Evolutionary conservation across 495 filamentous ascomycete species (phyloP).

Genomic region (Daldinia bambusicola): DNA sequence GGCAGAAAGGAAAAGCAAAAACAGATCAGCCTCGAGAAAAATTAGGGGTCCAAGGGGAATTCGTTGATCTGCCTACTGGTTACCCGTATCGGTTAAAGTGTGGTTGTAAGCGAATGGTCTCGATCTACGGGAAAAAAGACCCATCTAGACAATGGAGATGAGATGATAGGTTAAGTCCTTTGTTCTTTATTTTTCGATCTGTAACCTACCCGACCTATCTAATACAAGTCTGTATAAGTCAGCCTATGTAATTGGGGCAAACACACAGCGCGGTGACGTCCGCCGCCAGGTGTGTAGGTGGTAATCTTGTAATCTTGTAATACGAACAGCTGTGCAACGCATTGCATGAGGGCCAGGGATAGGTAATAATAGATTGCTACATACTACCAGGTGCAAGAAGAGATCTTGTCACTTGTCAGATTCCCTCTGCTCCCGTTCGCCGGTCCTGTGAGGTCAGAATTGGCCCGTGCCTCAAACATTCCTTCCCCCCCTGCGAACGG

Average conservation of each 20-base stretch:
- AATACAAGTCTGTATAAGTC: background rate
- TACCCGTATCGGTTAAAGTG: slow-evolving; percentile 13
- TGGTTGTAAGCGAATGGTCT: background rate
- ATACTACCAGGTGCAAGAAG: background rate
- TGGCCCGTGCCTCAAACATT: slow-evolving; percentile 25
- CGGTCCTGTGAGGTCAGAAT: slow-evolving; percentile 35
- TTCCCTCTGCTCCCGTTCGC: background rate
- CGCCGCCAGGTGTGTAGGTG: background rate
- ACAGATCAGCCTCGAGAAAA: slow-evolving; percentile 27
- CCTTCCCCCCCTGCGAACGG: background rate
- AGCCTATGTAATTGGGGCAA: slow-evolving; percentile 6
- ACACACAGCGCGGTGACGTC: slow-evolving; percentile 20
- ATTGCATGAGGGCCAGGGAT: too few relatives aligned
- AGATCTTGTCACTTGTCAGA: slow-evolving; percentile 1
- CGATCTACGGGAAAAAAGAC: slow-evolving; percentile 18
- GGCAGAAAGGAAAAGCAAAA: background rate
- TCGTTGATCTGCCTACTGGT: slow-evolving; percentile 25
- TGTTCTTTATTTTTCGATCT: slow-evolving; percentile 4
- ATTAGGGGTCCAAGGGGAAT: slow-evolving; percentile 35
- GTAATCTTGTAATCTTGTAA: slow-evolving; percentile 4
- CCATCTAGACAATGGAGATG: slow-evolving; percentile 19
- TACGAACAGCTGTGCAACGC: background rate
- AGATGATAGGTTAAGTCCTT: slow-evolving; percentile 19
- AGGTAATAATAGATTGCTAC: background rate
- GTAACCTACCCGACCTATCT: background rate